Evolutionary conservation across 352 stramenopile genomes (phyloP), one percentile per base, ranked within the genome.

Genomic region (Elongisporangium senticosum): DNA sequence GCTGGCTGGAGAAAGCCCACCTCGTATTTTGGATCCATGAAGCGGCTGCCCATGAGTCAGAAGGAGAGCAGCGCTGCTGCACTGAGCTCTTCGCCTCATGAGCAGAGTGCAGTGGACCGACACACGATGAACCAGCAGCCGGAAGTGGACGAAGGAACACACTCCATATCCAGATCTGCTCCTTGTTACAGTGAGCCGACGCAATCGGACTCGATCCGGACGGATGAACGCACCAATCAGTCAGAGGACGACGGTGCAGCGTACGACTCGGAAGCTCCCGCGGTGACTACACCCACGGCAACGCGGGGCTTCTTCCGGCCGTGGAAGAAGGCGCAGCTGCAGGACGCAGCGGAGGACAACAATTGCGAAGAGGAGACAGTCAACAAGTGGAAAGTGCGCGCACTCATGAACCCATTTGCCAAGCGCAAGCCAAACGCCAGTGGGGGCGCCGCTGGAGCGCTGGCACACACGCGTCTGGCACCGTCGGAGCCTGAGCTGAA

Each of bases 321-420:
- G 4, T 89, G 79, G 79, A 89, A 87, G 53, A 78, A 79, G 21
- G 39, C 56, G 43, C 52, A 17, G 6, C 7, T 7, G n/a, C 54
- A 67, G 48, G 55, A 64, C n/a, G 20, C 17, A 13, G 8, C 26
- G n/a, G 57, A 62, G 13, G 63, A 63, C 51, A 67, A 74, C 28
- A 65, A 55, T 19, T 24, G 49, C 56, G 43, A 11, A 67, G 28
- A 22, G 51, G 58, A 15, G 49, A 49, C 19, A 63, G 50, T 53
- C 14, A 90, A 90, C 65, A 90, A 90, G 55, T 90, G 81, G 81
- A 87, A 85, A 62, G 71, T 72, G n/a, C 73, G 81, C 1, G 81
- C 81, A 11, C 63, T 90, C 13, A 61, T 82, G 19, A 84, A 90
- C 64, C 81, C 81, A 17, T 90, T 90, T 58, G 81, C 79, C 33